Evolutionary conservation across 257 asterid species (phyloP).

Genomic region (Ocimum tenuiflorum): DNA sequence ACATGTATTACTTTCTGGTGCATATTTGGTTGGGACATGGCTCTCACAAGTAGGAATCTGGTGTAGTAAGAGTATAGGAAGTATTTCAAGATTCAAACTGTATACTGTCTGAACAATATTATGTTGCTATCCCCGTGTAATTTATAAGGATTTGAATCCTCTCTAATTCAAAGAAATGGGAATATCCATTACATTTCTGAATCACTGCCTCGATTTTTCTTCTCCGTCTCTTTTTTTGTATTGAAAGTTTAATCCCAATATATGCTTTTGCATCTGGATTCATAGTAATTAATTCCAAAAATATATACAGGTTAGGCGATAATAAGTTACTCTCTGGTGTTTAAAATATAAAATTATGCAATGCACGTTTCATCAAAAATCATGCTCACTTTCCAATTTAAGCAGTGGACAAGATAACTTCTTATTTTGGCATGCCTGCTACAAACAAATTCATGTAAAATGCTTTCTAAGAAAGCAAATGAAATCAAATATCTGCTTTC

Average conservation of each 20-base stretch:
- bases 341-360: too few relatives aligned
- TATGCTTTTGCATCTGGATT: too few relatives aligned
- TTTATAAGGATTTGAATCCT: constrained; percentile 11
- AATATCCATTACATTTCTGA: background rate
- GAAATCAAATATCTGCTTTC: background rate
- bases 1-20: constrained; percentile 10
- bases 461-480: background rate
- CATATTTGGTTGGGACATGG: constrained; percentile 5
- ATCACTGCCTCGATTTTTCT: background rate
- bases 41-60: background rate
- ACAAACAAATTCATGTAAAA: background rate
- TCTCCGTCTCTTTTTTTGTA: too few relatives aligned
- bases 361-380: too few relatives aligned
- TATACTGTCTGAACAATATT: constrained; percentile 2
- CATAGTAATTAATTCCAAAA: too few relatives aligned
- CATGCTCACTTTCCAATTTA: background rate
- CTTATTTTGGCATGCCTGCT: background rate
- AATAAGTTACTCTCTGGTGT: too few relatives aligned
- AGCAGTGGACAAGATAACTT: background rate
- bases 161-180: constrained; percentile 1
- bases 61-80: background rate
- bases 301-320: too few relatives aligned
- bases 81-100: background rate
- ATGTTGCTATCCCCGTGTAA: constrained; percentile 11
- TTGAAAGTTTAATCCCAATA: too few relatives aligned